These are phyloP conservation scores for Climacium dendroides DNA, from an alignment of 225 moss, liverwort and hornwort species.

Conservation along the genomic window DNA sequence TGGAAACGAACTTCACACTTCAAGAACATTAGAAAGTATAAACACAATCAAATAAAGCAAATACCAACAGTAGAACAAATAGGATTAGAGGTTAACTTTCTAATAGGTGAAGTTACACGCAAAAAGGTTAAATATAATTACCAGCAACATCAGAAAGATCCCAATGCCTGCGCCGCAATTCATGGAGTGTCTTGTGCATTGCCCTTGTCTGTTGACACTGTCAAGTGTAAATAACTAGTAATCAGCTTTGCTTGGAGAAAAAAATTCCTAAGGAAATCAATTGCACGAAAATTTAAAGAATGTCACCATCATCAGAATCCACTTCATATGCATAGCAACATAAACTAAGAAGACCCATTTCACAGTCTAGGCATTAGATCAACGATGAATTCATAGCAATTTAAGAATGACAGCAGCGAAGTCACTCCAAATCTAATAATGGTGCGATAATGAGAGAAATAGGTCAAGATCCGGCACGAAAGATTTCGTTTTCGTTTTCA, in stretches of 20 bases:
- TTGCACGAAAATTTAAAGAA: background rate
- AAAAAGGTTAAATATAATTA: conserved; percentile 1
- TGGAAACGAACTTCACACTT: background rate
- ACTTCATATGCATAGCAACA: background rate
- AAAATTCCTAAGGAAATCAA: background rate
- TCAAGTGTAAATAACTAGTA: background rate
- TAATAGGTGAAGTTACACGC: background rate
- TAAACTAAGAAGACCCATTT: background rate
- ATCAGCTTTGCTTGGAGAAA: background rate
- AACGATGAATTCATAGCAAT: background rate
- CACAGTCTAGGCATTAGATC: background rate
- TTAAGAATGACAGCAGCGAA: background rate
- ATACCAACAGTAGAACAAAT: background rate
- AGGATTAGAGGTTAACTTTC: background rate
- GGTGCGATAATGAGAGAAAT: background rate
- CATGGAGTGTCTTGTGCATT: conserved; percentile 85
- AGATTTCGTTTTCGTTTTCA: background rate
- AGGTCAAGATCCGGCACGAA: background rate
- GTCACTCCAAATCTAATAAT: background rate
- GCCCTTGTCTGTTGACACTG: conserved; percentile 62
- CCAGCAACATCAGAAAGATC: conserved; percentile 75
- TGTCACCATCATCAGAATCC: background rate
- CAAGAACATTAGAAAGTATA: background rate
- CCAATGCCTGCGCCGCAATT: conserved; percentile 86
- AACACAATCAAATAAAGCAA: background rate